These are phyloP conservation scores for Fusarium nygamai DNA, from an alignment of 2,329 filamentous ascomycete species.

Conservation along the genomic window DNA sequence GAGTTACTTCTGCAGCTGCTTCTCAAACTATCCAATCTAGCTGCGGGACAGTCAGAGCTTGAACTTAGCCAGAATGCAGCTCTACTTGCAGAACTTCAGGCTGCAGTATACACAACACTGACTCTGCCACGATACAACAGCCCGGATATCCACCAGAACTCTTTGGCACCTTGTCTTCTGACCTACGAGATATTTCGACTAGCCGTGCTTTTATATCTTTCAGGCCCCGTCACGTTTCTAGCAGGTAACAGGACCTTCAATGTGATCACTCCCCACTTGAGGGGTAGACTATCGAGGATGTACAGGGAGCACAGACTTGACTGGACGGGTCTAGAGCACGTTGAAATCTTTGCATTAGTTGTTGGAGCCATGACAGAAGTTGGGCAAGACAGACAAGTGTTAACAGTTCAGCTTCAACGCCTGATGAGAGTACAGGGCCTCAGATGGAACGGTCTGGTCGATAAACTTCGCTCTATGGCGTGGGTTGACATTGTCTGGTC, in stretches of 20 bases:
- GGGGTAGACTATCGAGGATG: not conserved
- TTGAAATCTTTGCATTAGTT: no score
- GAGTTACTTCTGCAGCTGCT: rapidly evolving
- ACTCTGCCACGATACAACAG: not conserved
- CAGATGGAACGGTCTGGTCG: not conserved
- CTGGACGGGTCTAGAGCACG: rapidly evolving
- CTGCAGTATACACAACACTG: not conserved
- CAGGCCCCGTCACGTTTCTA: not conserved
- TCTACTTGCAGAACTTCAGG: rapidly evolving
- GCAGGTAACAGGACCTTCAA: not conserved
- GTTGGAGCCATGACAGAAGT: not conserved
- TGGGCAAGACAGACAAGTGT: not conserved
- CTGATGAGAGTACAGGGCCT: not conserved
- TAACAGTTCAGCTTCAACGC: not conserved
- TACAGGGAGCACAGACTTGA: rapidly evolving
- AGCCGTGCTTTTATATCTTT: not conserved
- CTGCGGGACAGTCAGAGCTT: not conserved
- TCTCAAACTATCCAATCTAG: rapidly evolving
- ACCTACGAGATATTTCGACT: not conserved
- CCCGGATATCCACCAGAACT: rapidly evolving
- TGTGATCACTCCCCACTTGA: not conserved
- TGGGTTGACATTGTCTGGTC: not conserved
- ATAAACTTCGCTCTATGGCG: not conserved
- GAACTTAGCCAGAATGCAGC: not conserved
- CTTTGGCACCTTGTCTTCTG: rapidly evolving